Evolutionary conservation across 2,329 filamentous ascomycete species (phyloP).

Genomic region (Graphiopsis chlorocephala): DNA sequence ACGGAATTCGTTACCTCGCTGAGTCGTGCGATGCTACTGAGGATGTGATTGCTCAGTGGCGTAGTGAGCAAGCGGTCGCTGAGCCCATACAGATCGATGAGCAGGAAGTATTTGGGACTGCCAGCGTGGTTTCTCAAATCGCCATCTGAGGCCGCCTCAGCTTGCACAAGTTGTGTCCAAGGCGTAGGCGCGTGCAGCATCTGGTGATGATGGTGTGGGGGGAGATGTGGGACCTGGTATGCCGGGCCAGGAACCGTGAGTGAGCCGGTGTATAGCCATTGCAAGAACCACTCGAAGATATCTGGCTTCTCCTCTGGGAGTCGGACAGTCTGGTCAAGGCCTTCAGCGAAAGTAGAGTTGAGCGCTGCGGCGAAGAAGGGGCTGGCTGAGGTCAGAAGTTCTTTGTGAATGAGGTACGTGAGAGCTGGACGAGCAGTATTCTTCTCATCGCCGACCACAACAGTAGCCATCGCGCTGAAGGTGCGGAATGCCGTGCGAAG

Average conservation of each 20-base stretch:
- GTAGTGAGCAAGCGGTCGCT: slow-evolving; percentile 49
- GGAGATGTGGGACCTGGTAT: slow-evolving; percentile 16
- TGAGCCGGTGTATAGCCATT: slow-evolving; percentile 50
- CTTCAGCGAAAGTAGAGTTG: slow-evolving; percentile 47
- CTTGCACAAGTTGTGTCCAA: slow-evolving; percentile 3
- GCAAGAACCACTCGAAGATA: slow-evolving; percentile 50
- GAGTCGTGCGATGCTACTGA: slow-evolving; percentile 44
- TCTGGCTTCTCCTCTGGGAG: slow-evolving; percentile 46
- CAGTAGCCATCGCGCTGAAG: slow-evolving; percentile 40
- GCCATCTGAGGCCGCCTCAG: slow-evolving; percentile 29
- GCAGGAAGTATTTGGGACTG: slow-evolving; percentile 50
- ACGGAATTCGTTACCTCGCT: slow-evolving; percentile 50
- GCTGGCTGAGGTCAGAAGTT: slow-evolving; percentile 46
- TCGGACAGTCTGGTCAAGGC: slow-evolving; percentile 40
- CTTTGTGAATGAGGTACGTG: slow-evolving; percentile 48
- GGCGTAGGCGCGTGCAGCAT: slow-evolving; percentile 7
- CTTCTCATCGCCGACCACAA: slow-evolving; percentile 38
- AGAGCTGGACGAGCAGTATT: slow-evolving; percentile 30
- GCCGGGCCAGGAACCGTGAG: slow-evolving; percentile 29
- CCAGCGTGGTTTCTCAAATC: slow-evolving; percentile 45
- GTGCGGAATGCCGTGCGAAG: slow-evolving; percentile 39
- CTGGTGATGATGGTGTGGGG: background rate
- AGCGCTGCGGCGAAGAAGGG: slow-evolving; percentile 53
- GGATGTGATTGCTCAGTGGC: slow-evolving; percentile 44
- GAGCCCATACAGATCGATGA: slow-evolving; percentile 48